Evolutionary conservation across 768 basidiomycete species (phyloP).

Genomic region (Termitomyces sp.): DNA sequence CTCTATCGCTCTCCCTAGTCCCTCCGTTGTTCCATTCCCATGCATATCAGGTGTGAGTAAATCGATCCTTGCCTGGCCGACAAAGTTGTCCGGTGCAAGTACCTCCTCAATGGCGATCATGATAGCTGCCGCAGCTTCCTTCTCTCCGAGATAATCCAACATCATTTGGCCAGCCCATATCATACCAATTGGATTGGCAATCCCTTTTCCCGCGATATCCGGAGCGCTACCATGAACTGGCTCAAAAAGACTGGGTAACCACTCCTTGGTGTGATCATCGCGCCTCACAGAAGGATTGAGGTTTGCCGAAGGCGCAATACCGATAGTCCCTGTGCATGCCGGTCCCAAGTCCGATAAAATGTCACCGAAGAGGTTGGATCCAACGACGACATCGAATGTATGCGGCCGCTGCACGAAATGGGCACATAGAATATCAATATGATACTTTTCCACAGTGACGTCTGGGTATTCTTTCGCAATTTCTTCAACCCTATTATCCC

Average conservation of each 20-base stretch:
- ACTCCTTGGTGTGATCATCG: constrained; percentile 27
- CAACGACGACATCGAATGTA: constrained; percentile 49
- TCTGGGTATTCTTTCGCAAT: constrained; percentile 48
- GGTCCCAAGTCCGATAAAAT: constrained; percentile 54
- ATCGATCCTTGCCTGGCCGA: constrained; percentile 17
- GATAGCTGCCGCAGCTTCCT: constrained; percentile 30
- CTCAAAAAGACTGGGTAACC: constrained; percentile 46
- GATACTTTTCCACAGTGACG: constrained; percentile 39
- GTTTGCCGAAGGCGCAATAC: constrained; percentile 49
- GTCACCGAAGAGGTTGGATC: constrained; percentile 50
- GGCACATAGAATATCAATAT: constrained; percentile 47
- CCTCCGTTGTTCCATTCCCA: constrained; percentile 31
- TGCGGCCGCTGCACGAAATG: constrained; percentile 41
- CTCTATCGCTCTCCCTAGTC: constrained; percentile 25
- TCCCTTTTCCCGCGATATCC: constrained; percentile 48
- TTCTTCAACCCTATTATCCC: constrained; percentile 40
- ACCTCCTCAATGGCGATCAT: constrained; percentile 36
- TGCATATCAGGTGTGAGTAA: constrained; percentile 32
- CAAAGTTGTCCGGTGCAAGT: constrained; percentile 19
- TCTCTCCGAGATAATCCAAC: constrained; percentile 36
- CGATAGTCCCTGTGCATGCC: constrained; percentile 48
- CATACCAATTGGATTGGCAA: constrained; percentile 51
- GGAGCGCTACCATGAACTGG: constrained; percentile 54
- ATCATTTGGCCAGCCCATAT: constrained; percentile 57
- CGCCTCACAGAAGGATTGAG: constrained; percentile 32